Conservation (phyloP, 78 protist genomes). For the slime mould (Dictyostelium discoideum) region dicty_2.7 NC_007091.3:4141501-4142000, state of each 20-base stretch:
- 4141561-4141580: conserved; percentile 3
- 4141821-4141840: neutral
- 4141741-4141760: neutral
- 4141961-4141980: neutral
- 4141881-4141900: neutral
- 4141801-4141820: neutral
- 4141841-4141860: conserved; percentile 5
- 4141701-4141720: neutral
- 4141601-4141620: no score
- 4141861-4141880: neutral
- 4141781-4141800: neutral
- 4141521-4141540: neutral
- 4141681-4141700: neutral
- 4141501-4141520: neutral
- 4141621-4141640: no score
- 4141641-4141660: neutral
- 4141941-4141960: neutral
- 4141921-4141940: conserved; percentile 16
- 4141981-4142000: neutral
- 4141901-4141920: neutral
- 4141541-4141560: neutral
- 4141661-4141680: neutral
- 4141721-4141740: neutral
- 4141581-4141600: neutral
- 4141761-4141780: neutral